Evolutionary conservation across 805 yeast genomes (phyloP).

Genomic region (Teunomyces kruisii): DNA sequence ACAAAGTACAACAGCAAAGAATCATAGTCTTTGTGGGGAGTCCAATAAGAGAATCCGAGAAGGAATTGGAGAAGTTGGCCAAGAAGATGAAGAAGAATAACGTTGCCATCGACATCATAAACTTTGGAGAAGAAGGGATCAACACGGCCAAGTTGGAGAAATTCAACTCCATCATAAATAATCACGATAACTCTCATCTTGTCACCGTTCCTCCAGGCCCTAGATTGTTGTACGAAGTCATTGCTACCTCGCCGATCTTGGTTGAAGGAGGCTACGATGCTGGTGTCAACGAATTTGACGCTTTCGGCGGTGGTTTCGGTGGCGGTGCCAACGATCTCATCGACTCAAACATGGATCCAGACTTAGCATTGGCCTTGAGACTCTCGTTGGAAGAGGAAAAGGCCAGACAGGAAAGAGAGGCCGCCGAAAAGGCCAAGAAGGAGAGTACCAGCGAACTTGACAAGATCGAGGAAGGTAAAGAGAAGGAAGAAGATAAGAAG

Average conservation of each 20-base stretch:
- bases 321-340: conserved; percentile 36
- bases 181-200: conserved; percentile 76
- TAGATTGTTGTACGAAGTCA: conserved; percentile 74
- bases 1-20: conserved; percentile 87
- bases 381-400: conserved; percentile 93
- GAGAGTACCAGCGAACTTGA: conserved; percentile 23
- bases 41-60: conserved; percentile 69
- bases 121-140: conserved; percentile 83
- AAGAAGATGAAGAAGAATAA: conserved; percentile 92
- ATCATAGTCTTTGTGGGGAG: conserved; percentile 87
- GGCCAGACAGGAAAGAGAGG: conserved; percentile 81
- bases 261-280: conserved; percentile 59
- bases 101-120: conserved; percentile 84
- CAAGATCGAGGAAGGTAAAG: conserved; percentile 29
- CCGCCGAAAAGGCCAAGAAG: conserved; percentile 32
- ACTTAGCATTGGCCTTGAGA: conserved; percentile 91
- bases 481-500: conserved; percentile 15
- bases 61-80: conserved; percentile 79
- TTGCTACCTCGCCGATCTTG: conserved; percentile 74
- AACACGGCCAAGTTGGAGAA: conserved; percentile 79
- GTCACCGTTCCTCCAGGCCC: conserved; percentile 90
- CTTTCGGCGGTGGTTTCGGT: conserved; percentile 38
- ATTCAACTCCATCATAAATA: conserved; percentile 71
- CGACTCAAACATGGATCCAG: conserved; percentile 95
- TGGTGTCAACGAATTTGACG: conserved; percentile 45